Evolutionary conservation across 176 grass and related monocot species (phyloP), one percentile per base, ranked within the genome.

Genomic region (Juncus inflexus): DNA sequence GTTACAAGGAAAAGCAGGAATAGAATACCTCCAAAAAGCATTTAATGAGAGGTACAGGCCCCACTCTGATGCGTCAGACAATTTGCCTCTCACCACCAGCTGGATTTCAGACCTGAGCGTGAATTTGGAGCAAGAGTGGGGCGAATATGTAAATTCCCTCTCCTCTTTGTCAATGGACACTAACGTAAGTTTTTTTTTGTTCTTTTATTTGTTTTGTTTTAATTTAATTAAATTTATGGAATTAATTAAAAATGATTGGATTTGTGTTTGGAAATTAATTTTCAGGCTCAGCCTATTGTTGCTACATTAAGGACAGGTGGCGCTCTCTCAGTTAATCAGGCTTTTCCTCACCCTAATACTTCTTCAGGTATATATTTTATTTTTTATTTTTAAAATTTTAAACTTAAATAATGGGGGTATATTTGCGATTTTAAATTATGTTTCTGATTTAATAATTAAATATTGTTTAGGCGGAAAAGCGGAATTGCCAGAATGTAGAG

Each of bases 1-100:
- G 40, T 74, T 99, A 62, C 87, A 86, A 81, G 88, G 85, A 16
- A 84, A 82, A 65, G 83, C 68, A 7, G 94, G 94, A 81, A 72
- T 90, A 40, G 88, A 90, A 58, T 99, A 99, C 65, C 80, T 99
- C 73, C 85, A 89, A 62, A 86, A 99, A 64, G 94, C 88, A 70
- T 99, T 99, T 72, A 6, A 72, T 12, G 85, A 90, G 67, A 88
- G 62, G 35, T 90, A 80, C 60, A 85, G 88, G 37, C 62, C 72
- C 62, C 82, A 87, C 54, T 61, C 54, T 39, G 75, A 42, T 59
- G 88, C 78, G 56, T 58, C 41, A 38, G 70, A 79, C 66, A 47
- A 47, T 5, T 80, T 99, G 16, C 88, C 83, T 39, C 41, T 69
- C 10, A 90, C 80, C 63, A 1, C 37, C 15, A 74, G 72, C 12